A percentile compares a stretch with the other conserved stretches of the same genome.
Conservation (phyloP, 2,329 filamentous ascomycete genomes). For the Cyanodermella asteris region DNA sequence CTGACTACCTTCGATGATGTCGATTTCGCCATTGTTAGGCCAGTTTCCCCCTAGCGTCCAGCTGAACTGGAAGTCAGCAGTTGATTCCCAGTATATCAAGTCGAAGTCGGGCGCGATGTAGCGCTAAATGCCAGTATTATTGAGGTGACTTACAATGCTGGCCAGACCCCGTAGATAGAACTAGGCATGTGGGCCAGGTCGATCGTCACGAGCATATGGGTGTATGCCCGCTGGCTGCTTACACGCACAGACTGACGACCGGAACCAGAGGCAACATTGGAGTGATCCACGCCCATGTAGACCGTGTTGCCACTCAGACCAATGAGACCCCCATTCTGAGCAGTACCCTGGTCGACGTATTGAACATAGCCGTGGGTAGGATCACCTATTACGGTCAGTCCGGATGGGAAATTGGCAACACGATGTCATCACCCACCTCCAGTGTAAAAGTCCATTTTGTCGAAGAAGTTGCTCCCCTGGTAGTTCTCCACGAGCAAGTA, state of each 20-base stretch:
- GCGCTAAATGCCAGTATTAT: background rate
- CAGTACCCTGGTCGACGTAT: constrained; percentile 39
- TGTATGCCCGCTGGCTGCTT: constrained; percentile 40
- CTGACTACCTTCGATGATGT: constrained; percentile 32
- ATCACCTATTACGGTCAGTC: constrained; percentile 21
- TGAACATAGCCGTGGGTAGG: constrained; percentile 56
- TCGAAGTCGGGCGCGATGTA: background rate
- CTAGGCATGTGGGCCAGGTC: constrained; percentile 55
- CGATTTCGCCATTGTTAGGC: constrained; percentile 25
- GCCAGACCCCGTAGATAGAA: constrained; percentile 42
- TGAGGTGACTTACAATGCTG: constrained; percentile 31
- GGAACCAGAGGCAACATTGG: constrained; percentile 28
- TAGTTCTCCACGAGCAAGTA: constrained; percentile 28
- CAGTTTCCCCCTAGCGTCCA: constrained; percentile 11
- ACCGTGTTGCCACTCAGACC: constrained; percentile 32
- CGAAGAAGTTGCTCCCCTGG: constrained; percentile 25
- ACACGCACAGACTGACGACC: constrained; percentile 56
- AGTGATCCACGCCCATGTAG: constrained; percentile 49
- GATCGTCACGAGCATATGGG: constrained; percentile 45
- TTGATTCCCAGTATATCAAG: background rate
- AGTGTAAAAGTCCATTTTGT: constrained; percentile 30
- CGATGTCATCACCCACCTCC: constrained; percentile 11
- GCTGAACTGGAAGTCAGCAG: constrained; percentile 1
- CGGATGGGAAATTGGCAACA: background rate
- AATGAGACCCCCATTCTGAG: constrained; percentile 36